Conservation (phyloP, 345 rosid species). For the Lepidium didymum region DNA sequence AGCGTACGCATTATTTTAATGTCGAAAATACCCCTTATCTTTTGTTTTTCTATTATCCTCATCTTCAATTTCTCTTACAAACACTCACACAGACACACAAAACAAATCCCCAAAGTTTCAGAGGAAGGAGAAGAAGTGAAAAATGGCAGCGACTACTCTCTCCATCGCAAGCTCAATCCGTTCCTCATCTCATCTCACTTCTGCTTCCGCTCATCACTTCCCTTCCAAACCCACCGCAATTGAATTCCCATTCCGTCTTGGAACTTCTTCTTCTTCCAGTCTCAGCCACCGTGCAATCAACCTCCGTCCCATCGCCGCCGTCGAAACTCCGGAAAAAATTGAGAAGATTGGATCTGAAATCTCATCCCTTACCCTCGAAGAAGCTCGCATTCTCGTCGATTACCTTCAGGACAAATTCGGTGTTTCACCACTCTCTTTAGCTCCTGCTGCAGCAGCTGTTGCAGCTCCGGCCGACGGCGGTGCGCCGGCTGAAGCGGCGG, state of each 20-base stretch:
- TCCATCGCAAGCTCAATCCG: conserved; percentile 35
- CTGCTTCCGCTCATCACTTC: conserved; percentile 11
- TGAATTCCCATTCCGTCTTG: conserved; percentile 37
- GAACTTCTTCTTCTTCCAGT: conserved; percentile 13
- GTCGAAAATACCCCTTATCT: conserved; percentile 27
- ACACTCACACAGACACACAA: not conserved
- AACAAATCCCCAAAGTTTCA: not conserved
- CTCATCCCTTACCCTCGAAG: conserved; percentile 61
- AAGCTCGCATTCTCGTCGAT: conserved; percentile 70
- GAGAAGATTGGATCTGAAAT: conserved; percentile 56
- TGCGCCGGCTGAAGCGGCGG: conserved; percentile 40
- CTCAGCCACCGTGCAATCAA: conserved; percentile 32
- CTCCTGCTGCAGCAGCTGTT: conserved; percentile 46
- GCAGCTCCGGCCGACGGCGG: conserved; percentile 36
- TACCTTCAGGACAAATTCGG: conserved; percentile 82
- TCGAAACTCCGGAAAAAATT: conserved; percentile 67
- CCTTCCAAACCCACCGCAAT: conserved; percentile 24
- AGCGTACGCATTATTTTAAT: not conserved
- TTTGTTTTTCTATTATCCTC: not conserved
- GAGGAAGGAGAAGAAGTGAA: not conserved
- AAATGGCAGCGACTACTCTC: conserved; percentile 38
- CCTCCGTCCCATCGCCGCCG: conserved; percentile 59
- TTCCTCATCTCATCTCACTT: conserved; percentile 26
- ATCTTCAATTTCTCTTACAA: not conserved
- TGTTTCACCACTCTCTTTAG: conserved; percentile 67